A percentile compares a stretch with the other conserved stretches of the same genome.
These are phyloP conservation scores for Talaromyces amestolkiae DNA, from an alignment of 2,329 filamentous ascomycete genomes.

Conservation along the genomic window DNA sequence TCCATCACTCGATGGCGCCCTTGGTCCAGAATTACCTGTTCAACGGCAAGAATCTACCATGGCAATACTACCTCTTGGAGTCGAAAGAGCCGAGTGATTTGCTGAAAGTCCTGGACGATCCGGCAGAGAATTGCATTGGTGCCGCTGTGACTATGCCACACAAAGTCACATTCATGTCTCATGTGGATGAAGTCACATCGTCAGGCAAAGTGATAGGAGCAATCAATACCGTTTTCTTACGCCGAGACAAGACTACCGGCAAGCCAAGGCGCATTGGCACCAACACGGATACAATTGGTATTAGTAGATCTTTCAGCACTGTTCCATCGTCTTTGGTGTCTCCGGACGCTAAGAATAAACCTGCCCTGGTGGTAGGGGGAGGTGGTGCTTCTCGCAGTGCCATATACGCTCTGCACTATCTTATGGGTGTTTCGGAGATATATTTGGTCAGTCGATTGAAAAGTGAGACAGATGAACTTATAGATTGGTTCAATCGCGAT, in stretches of 20 bases:
- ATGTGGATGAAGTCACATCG: conserved; percentile 67
- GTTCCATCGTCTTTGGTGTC: background rate
- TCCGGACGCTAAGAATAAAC: conserved; percentile 12
- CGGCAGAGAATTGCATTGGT: conserved; percentile 41
- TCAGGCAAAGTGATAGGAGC: conserved; percentile 42
- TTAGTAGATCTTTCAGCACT: conserved; percentile 52
- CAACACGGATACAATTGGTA: conserved; percentile 74
- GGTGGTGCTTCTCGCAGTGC: conserved; percentile 25
- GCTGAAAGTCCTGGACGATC: conserved; percentile 3
- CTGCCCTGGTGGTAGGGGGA: conserved; percentile 24
- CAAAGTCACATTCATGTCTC: conserved; percentile 68
- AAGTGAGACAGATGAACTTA: conserved; percentile 24
- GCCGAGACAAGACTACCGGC: conserved; percentile 36
- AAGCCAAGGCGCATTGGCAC: conserved; percentile 60
- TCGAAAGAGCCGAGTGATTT: conserved; percentile 16
- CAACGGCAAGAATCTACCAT: conserved; percentile 11
- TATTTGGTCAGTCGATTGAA: conserved; percentile 25
- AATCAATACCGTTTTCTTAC: conserved; percentile 37
- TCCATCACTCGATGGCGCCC: conserved; percentile 18
- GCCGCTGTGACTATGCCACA: conserved; percentile 75
- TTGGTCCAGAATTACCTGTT: conserved; percentile 19
- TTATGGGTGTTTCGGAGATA: conserved; percentile 23
- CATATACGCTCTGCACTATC: conserved; percentile 26
- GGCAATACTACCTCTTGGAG: conserved; percentile 20
- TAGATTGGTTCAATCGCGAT: conserved; percentile 19